A percentile compares a stretch with the other conserved stretches of the same genome.
Conservation (phyloP, 768 basidiomycete species). For the Amanita rimosa region DNA sequence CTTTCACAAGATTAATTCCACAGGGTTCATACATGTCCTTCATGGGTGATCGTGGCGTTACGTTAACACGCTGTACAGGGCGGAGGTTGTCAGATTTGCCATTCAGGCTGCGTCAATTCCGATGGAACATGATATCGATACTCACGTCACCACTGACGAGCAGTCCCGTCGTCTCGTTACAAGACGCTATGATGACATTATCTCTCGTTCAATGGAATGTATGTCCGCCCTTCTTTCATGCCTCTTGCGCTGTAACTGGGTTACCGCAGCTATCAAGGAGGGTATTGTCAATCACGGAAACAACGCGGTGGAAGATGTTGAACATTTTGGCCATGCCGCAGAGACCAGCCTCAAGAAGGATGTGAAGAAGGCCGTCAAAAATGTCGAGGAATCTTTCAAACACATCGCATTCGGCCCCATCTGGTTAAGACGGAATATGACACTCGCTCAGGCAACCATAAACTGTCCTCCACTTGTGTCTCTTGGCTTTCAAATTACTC, state of each 20-base stretch:
- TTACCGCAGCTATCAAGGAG: not conserved
- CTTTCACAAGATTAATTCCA: slow-evolving; percentile 13
- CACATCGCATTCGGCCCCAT: slow-evolving; percentile 10
- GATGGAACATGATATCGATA: slow-evolving; percentile 11
- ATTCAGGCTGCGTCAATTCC: slow-evolving; percentile 14
- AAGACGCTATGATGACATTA: slow-evolving; percentile 19
- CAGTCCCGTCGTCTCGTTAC: not conserved
- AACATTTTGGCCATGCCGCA: not conserved
- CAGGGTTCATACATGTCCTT: not conserved
- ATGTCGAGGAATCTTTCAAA: slow-evolving; percentile 19
- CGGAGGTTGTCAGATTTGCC: slow-evolving; percentile 10
- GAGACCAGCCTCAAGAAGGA: not conserved
- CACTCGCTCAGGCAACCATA: slow-evolving; percentile 19
- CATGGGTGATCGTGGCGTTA: not conserved
- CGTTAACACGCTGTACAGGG: not conserved
- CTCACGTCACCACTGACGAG: slow-evolving; percentile 10
- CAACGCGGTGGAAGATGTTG: not conserved
- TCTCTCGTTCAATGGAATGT: slow-evolving; percentile 16
- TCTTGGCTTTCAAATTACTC: slow-evolving; percentile 17
- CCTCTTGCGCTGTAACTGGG: not conserved
- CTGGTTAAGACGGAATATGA: slow-evolving; percentile 19
- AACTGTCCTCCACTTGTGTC: slow-evolving; percentile 14
- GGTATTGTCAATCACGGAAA: not conserved
- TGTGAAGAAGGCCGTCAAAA: not conserved
- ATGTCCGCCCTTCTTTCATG: not conserved